Evolutionary conservation across 495 filamentous ascomycete genomes (phyloP).

Genomic region (Tricharina praecox): DNA sequence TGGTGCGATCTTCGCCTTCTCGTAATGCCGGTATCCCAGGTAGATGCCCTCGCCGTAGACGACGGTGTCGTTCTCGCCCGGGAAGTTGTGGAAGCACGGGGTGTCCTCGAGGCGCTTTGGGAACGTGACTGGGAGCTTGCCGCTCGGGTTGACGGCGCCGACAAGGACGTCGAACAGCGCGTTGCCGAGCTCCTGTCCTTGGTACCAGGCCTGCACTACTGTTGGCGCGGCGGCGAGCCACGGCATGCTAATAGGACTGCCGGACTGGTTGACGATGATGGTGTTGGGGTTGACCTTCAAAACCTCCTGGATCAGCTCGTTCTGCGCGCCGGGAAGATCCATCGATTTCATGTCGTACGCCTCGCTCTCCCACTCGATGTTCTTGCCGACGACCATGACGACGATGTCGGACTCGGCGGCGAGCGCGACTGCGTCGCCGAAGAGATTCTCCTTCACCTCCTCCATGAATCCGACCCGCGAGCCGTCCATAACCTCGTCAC

Average conservation of each 20-base stretch:
- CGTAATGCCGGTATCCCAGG: conserved; percentile 61
- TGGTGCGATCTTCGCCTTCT: conserved; percentile 42
- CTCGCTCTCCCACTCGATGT: conserved; percentile 58
- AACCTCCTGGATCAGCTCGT: conserved; percentile 42
- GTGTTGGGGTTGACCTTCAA: conserved; percentile 45
- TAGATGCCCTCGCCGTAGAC: conserved; percentile 66
- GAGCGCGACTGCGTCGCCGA: conserved; percentile 43
- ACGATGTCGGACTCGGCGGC: conserved; percentile 50
- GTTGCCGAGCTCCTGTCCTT: conserved; percentile 50
- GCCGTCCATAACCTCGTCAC: conserved; percentile 26
- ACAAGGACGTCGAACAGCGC: conserved; percentile 51
- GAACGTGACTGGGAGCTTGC: conserved; percentile 52
- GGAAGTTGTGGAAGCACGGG: conserved; percentile 59
- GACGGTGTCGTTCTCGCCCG: conserved; percentile 45
- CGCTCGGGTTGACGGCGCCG: conserved; percentile 47
- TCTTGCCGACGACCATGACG: conserved; percentile 52
- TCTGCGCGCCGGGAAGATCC: conserved; percentile 43
- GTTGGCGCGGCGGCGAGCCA: conserved; percentile 42
- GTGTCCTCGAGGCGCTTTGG: conserved; percentile 52
- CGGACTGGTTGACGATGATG: conserved; percentile 51
- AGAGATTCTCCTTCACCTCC: conserved; percentile 27
- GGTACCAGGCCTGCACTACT: conserved; percentile 44
- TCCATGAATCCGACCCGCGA: conserved; percentile 27
- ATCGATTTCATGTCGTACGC: conserved; percentile 51
- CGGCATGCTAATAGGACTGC: conserved; percentile 56